phyloP scores from a whole-genome alignment of 371 early-diverging fungal species.

The Actinomortierella wolfii region DNA sequence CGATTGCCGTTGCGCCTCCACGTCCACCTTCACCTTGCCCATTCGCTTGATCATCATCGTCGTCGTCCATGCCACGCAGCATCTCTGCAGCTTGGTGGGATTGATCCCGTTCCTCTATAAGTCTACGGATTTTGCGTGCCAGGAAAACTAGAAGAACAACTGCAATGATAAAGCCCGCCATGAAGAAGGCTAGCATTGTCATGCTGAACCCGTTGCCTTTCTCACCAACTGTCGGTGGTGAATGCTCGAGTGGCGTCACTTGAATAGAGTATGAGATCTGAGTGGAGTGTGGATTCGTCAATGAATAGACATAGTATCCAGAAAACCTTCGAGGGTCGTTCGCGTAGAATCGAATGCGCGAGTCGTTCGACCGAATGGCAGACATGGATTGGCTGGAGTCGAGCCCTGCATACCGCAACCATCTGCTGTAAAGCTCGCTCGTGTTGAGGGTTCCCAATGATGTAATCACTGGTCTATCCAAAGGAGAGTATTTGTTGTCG shows the following conservation, averaged over 20 bases:
- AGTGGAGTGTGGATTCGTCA: constrained; percentile 25
- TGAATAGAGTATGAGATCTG: constrained; percentile 22
- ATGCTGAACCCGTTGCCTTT: constrained; percentile 24
- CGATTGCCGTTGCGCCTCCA: constrained; percentile 13
- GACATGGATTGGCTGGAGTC: constrained; percentile 16
- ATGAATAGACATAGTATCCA: constrained; percentile 43
- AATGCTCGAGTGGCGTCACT: constrained; percentile 21
- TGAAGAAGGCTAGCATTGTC: constrained; percentile 38
- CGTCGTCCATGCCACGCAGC: constrained; percentile 26
- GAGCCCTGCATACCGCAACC: constrained; percentile 32
- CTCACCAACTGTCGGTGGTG: constrained; percentile 13
- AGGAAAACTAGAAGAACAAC: constrained; percentile 18
- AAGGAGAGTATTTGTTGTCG: constrained; percentile 8
- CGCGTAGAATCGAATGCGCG: constrained; percentile 29
- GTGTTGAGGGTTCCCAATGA: constrained; percentile 16
- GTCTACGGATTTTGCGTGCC: constrained; percentile 42
- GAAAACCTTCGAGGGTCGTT: constrained; percentile 34
- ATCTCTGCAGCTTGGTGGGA: constrained; percentile 26
- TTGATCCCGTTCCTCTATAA: constrained; percentile 38
- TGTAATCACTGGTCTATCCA: constrained; percentile 18
- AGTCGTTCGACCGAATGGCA: constrained; percentile 8
- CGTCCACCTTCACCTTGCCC: constrained; percentile 7
- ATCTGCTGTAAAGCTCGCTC: constrained; percentile 37
- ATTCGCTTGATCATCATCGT: constrained; percentile 15
- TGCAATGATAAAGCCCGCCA: constrained; percentile 33